Evolutionary conservation across 495 filamentous ascomycete species (phyloP).

Genomic region (Penicilliopsis zonata): DNA sequence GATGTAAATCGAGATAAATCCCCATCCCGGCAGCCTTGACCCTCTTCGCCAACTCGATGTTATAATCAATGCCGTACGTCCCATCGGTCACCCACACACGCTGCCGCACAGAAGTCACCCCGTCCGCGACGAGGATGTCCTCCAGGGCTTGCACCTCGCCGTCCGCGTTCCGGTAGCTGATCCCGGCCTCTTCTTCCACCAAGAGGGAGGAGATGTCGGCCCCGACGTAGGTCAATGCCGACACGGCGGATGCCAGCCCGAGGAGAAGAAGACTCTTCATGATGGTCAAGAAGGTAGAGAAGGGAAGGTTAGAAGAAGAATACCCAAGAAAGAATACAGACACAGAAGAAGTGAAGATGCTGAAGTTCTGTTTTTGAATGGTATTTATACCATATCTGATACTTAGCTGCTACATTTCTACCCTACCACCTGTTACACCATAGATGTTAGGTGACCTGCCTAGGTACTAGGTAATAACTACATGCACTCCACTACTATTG

Average conservation of each 20-base stretch:
- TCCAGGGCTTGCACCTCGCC: constrained; percentile 46
- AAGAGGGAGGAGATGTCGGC: constrained; percentile 64
- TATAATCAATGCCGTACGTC: constrained; percentile 57
- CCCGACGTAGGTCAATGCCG: constrained; percentile 50
- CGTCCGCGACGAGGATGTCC: constrained; percentile 46
- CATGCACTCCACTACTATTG: too few species aligned
- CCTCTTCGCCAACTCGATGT: constrained; percentile 50
- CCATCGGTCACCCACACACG: constrained; percentile 62
- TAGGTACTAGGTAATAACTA: too few species aligned
- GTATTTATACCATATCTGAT: too few species aligned
- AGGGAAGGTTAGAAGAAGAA: too few species aligned
- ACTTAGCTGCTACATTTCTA: too few species aligned
- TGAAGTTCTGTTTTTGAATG: too few species aligned
- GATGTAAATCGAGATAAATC: constrained; percentile 61
- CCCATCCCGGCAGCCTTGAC: constrained; percentile 50
- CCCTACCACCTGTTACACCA: too few species aligned
- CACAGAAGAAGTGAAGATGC: too few species aligned
- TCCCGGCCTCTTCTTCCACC: constrained; percentile 49
- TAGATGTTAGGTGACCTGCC: too few species aligned
- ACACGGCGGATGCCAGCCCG: constrained; percentile 12
- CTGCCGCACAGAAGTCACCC: constrained; percentile 61
- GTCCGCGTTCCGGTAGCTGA: constrained; percentile 43
- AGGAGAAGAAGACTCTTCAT: too few species aligned
- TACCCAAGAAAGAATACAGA: too few species aligned
- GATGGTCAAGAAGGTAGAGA: too few species aligned